These are phyloP conservation scores for Macrolepiota albuminosa DNA, from an alignment of 768 basidiomycete genomes.

Conservation along the genomic window DNA sequence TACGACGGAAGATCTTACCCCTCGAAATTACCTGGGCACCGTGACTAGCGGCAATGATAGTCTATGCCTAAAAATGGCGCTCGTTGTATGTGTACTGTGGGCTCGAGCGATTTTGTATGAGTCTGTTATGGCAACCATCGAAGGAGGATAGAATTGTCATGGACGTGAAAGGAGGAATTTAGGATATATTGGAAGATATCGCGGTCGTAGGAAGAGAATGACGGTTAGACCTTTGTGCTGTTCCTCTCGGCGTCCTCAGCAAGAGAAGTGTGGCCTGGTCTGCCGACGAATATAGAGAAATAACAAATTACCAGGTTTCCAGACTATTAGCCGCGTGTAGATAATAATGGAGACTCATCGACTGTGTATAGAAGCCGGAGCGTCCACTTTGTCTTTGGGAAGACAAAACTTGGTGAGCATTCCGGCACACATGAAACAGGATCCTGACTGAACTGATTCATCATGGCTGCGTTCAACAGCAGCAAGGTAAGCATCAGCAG, in stretches of 20 bases:
- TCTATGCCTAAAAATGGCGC: slow-evolving; percentile 75
- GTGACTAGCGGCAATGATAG: slow-evolving; percentile 62
- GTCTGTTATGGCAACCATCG: slow-evolving; percentile 43
- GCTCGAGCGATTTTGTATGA: slow-evolving; percentile 63
- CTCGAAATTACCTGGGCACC: slow-evolving; percentile 39
- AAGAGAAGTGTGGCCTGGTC: slow-evolving; percentile 49
- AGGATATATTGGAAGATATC: slow-evolving; percentile 52
- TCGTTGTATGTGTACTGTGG: slow-evolving; percentile 46
- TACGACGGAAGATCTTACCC: slow-evolving; percentile 41
- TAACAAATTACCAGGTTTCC: not conserved
- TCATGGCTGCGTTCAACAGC: slow-evolving; percentile 73
- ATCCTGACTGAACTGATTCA: slow-evolving; percentile 52
- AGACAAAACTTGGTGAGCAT: slow-evolving; percentile 5
- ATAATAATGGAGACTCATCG: no score
- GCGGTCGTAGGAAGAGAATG: slow-evolving; percentile 49
- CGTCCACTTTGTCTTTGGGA: slow-evolving; percentile 69
- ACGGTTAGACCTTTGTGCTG: slow-evolving; percentile 56
- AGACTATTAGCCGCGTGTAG: not conserved
- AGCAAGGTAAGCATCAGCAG: no score
- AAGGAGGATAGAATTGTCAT: no score
- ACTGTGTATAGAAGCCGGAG: slow-evolving; percentile 60
- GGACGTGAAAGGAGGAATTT: slow-evolving; percentile 42
- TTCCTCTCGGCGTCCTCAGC: slow-evolving; percentile 21
- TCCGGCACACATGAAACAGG: not conserved
- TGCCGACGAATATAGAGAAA: slow-evolving; percentile 57